A percentile compares a stretch with the other conserved stretches of the same genome.
These are phyloP conservation scores for Diaporthe sp. DNA, from an alignment of 2,329 filamentous ascomycete species.

Conservation along the genomic window DNA sequence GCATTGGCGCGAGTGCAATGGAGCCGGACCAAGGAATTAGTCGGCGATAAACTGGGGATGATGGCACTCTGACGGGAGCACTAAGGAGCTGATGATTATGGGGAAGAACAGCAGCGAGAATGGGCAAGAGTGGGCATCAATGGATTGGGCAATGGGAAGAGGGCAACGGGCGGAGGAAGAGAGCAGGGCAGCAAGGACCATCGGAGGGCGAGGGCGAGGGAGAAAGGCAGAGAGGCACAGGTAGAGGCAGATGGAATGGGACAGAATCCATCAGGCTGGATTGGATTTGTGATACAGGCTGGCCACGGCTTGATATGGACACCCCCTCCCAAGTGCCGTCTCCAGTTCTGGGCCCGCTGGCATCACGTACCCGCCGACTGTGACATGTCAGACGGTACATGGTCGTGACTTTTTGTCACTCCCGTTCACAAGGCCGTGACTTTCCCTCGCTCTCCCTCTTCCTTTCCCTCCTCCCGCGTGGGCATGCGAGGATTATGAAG, in stretches of 20 bases:
- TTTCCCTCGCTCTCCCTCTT: neutral
- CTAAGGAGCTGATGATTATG: slow-evolving; percentile 17
- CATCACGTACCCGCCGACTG: slow-evolving; percentile 17
- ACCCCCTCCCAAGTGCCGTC: slow-evolving; percentile 20
- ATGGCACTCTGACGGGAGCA: slow-evolving; percentile 28
- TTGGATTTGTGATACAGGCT: slow-evolving; percentile 34
- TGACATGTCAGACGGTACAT: slow-evolving; percentile 33
- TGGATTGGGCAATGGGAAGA: neutral
- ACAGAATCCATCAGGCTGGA: slow-evolving; percentile 21
- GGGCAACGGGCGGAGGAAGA: neutral
- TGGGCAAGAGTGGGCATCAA: neutral
- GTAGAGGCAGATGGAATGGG: slow-evolving; percentile 26
- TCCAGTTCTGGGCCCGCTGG: neutral
- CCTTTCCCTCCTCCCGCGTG: neutral
- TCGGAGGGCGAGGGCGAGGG: neutral
- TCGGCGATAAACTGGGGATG: slow-evolving; percentile 26
- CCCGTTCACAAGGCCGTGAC: slow-evolving; percentile 13
- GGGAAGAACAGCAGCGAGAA: neutral
- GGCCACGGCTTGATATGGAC: slow-evolving; percentile 16
- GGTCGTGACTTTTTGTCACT: slow-evolving; percentile 7
- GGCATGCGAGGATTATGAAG: neutral
- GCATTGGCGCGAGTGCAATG: neutral
- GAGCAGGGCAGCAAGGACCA: neutral
- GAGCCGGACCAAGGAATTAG: slow-evolving; percentile 26
- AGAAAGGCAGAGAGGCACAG: slow-evolving; percentile 3